These are phyloP conservation scores for Chaetomium cochliodes DNA, from an alignment of 495 filamentous ascomycete genomes.

Conservation along the genomic window DNA sequence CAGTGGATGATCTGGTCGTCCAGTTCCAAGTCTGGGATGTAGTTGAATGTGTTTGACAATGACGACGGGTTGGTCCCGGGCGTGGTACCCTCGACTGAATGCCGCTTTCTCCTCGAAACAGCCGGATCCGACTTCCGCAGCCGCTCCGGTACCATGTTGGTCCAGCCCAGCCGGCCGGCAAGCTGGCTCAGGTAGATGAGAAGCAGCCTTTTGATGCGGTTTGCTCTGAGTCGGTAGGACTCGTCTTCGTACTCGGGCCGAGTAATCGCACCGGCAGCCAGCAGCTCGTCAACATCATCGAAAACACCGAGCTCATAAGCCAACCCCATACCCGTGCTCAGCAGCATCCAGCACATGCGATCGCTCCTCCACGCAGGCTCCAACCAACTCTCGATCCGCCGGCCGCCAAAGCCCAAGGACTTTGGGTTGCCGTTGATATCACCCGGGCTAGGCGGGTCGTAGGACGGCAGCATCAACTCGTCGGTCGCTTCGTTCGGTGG, in stretches of 20 bases:
- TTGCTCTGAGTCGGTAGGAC: conserved; percentile 71
- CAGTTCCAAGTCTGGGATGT: conserved; percentile 58
- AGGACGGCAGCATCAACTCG: conserved; percentile 55
- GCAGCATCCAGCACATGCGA: conserved; percentile 97
- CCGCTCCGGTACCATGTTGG: conserved; percentile 82
- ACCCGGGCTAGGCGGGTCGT: conserved; percentile 45
- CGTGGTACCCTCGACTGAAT: conserved; percentile 52
- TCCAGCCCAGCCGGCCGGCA: conserved; percentile 86
- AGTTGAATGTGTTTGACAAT: conserved; percentile 53
- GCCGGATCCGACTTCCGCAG: conserved; percentile 51
- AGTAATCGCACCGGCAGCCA: conserved; percentile 52
- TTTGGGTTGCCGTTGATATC: conserved; percentile 49
- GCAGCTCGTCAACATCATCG: conserved; percentile 69
- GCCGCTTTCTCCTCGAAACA: conserved; percentile 44
- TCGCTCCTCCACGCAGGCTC: conserved; percentile 96
- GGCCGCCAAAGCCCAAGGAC: conserved; percentile 57
- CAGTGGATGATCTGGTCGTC: conserved; percentile 81
- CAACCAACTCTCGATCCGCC: conserved; percentile 87
- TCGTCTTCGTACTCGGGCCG: conserved; percentile 64
- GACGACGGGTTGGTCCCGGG: conserved; percentile 55
- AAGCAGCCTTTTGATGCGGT: conserved; percentile 78
- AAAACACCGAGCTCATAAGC: conserved; percentile 95
- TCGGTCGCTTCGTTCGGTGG: conserved; percentile 78
- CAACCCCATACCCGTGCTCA: conserved; percentile 84
- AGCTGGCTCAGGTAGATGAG: conserved; percentile 88